These are phyloP conservation scores for Aspergillus steynii DNA, from an alignment of 495 filamentous ascomycete genomes.

Conservation along the genomic window DNA sequence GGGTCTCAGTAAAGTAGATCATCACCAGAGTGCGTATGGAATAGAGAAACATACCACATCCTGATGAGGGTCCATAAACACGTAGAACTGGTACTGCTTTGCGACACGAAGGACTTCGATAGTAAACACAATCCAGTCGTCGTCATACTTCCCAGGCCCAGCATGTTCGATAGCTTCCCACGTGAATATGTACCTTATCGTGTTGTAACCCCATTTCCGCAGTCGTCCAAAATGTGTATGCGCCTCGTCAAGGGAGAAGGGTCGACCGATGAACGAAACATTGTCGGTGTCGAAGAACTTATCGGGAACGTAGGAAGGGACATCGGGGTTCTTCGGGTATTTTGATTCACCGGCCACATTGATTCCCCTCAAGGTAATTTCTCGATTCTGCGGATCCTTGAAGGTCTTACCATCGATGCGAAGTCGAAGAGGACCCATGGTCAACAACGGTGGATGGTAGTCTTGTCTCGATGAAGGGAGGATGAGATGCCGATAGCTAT, in stretches of 20 bases:
- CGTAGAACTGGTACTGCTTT: constrained; percentile 87
- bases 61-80: constrained; percentile 98
- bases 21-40: neutral
- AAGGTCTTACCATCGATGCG: constrained; percentile 82
- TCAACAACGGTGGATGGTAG: neutral
- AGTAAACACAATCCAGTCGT: constrained; percentile 90
- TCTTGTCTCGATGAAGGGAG: neutral
- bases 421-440: constrained; percentile 53
- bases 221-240: constrained; percentile 85
- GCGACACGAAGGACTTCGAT: constrained; percentile 80
- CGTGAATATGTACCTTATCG: constrained; percentile 93
- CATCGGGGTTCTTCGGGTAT: constrained; percentile 71
- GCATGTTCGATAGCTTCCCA: constrained; percentile 98
- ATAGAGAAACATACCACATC: constrained; percentile 70
- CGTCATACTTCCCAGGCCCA: constrained; percentile 91
- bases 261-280: constrained; percentile 84
- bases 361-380: constrained; percentile 68
- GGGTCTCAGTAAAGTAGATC: constrained; percentile 13
- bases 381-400: constrained; percentile 65
- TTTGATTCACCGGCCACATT: constrained; percentile 71
- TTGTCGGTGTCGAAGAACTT: constrained; percentile 91
- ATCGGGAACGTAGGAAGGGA: constrained; percentile 75
- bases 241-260: constrained; percentile 80
- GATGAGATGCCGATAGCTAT: neutral
- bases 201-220: constrained; percentile 89